Evolutionary conservation across 1,284 basidiomycete species (phyloP).

Genomic region (Wallemia hederae): DNA sequence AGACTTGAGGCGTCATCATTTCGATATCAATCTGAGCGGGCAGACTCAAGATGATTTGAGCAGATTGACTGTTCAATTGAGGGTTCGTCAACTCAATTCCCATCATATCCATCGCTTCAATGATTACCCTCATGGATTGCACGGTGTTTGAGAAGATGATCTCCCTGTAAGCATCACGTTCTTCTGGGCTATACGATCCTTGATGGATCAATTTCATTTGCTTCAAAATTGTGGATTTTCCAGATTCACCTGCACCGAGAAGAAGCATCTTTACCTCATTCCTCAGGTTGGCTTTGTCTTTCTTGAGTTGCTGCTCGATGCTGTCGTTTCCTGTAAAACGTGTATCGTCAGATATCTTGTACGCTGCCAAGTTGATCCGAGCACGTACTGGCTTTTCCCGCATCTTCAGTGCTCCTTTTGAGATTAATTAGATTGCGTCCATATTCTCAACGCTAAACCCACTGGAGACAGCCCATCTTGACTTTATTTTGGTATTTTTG

Average conservation of each 20-base stretch:
- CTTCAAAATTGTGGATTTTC: constrained; percentile 51
- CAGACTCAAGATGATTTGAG: constrained; percentile 4
- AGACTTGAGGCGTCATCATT: constrained; percentile 35
- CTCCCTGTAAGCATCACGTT: constrained; percentile 45
- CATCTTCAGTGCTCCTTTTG: not conserved
- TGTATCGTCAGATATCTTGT: not conserved
- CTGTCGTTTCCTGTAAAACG: not conserved
- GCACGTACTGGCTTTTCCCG: not conserved
- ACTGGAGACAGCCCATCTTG: not conserved
- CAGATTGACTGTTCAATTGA: not conserved
- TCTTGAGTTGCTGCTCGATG: constrained; percentile 6
- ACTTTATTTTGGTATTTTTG: not conserved
- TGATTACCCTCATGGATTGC: constrained; percentile 45
- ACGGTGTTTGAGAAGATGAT: constrained; percentile 75
- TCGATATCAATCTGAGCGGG: constrained; percentile 47
- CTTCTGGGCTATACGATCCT: constrained; percentile 39
- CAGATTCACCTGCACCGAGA: constrained; percentile 72
- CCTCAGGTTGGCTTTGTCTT: constrained; percentile 9
- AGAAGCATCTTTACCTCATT: constrained; percentile 23
- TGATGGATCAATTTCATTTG: constrained; percentile 39
- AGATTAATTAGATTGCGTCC: not conserved
- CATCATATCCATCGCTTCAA: constrained; percentile 72
- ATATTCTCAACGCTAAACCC: not conserved
- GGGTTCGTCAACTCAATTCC: constrained; percentile 22
- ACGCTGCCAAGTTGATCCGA: not conserved